These are phyloP conservation scores for Cyclospora cayetanensis DNA, from an alignment of 169 alveolate genomes.

Conservation along the genomic window DNA sequence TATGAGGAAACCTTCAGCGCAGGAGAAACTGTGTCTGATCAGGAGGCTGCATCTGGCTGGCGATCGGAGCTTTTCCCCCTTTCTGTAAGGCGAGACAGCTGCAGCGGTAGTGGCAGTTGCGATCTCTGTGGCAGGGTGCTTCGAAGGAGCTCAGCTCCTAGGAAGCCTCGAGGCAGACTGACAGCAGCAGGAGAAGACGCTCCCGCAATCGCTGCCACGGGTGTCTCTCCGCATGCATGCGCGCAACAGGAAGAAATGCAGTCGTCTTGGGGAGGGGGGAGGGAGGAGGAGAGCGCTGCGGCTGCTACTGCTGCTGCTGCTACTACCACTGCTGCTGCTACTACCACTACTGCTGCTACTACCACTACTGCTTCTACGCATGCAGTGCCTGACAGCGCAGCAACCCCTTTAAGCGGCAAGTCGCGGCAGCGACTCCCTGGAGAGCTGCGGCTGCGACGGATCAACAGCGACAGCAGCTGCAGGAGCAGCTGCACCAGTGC, in stretches of 20 bases:
- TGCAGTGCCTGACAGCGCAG: neutral
- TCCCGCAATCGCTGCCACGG: neutral
- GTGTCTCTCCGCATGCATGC: no score
- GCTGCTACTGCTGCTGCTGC: constrained; percentile 5
- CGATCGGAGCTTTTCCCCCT: no score
- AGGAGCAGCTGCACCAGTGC: constrained; percentile 2
- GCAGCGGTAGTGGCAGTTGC: neutral
- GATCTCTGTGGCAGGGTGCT: neutral
- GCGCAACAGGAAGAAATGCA: no score
- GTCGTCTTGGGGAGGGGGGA: no score
- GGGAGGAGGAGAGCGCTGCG: neutral
- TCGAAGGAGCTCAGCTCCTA: no score
- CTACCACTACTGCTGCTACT: neutral
- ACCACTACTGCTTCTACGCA: neutral
- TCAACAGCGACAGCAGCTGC: constrained; percentile 52
- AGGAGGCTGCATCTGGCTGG: neutral
- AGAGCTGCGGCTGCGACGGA: neutral
- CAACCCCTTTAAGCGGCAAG: constrained; percentile 20
- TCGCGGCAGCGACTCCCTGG: neutral
- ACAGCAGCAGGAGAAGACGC: constrained; percentile 32
- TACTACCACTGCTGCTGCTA: neutral
- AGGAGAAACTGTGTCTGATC: constrained; percentile 29
- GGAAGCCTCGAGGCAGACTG: no score
- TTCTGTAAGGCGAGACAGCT: neutral
- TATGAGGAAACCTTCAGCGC: constrained; percentile 2